Conservation (phyloP, 805 yeast genomes). For the Lipomyces spencermartinsiae region DNA sequence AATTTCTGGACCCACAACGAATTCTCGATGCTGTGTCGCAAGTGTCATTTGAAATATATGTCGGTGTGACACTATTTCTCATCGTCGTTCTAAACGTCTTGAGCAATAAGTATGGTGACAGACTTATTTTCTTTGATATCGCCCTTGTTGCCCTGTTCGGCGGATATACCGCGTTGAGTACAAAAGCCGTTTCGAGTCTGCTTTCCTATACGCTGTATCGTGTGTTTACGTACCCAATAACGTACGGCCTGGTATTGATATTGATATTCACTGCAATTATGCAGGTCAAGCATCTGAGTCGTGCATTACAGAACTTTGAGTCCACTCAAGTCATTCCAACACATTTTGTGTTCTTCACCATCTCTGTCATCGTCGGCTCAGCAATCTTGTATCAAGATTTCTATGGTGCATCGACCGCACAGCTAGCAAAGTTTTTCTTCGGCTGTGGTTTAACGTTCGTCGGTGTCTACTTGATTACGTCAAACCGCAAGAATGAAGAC, state of each 20-base stretch:
- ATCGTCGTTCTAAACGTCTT: conserved; percentile 34
- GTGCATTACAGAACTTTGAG: conserved; percentile 50
- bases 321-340: conserved; percentile 58
- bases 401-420: conserved; percentile 41
- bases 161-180: conserved; percentile 55
- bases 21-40: conserved; percentile 43
- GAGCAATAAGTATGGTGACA: conserved; percentile 24
- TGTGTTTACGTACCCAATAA: conserved; percentile 43
- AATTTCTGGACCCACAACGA: conserved; percentile 39
- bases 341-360: conserved; percentile 57
- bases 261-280: conserved; percentile 50
- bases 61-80: conserved; percentile 39
- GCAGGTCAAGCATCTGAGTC: conserved; percentile 51
- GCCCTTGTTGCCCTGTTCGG: conserved; percentile 53
- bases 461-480: conserved; percentile 53
- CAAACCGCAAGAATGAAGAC: conserved; percentile 21
- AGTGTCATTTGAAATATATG: conserved; percentile 42
- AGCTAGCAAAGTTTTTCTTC: conserved; percentile 42
- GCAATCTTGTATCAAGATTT: conserved; percentile 53
- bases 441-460: conserved; percentile 51
- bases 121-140: conserved; percentile 46
- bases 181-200: conserved; percentile 51
- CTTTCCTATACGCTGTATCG: conserved; percentile 38
- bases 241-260: conserved; percentile 47
- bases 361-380: conserved; percentile 53